Evolutionary conservation across 2,329 filamentous ascomycete genomes (phyloP).

Genomic region (Pleurostoma richardsiae): DNA sequence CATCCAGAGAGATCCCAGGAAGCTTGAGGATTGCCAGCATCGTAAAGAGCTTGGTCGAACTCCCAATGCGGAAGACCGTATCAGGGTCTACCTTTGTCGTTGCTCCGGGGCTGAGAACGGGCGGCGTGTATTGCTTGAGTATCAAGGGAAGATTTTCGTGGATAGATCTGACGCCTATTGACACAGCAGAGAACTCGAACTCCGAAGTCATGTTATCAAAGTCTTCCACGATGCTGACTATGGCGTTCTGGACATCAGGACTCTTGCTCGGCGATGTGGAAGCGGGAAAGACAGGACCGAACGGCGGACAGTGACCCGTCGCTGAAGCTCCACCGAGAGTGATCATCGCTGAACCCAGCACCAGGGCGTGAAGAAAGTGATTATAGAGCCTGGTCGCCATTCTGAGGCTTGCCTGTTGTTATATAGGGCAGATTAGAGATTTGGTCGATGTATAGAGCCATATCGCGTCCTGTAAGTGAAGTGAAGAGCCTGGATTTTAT

Average conservation of each 20-base stretch:
- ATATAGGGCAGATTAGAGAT: too few relatives aligned
- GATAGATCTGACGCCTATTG: conserved; percentile 34
- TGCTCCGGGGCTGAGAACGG: conserved; percentile 19
- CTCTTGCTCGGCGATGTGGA: conserved; percentile 26
- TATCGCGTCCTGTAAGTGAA: too few relatives aligned
- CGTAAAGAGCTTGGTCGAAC: conserved; percentile 28
- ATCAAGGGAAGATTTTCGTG: conserved; percentile 30
- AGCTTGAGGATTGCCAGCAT: conserved; percentile 23
- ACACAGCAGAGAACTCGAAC: conserved; percentile 27
- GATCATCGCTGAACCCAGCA: too few relatives aligned
- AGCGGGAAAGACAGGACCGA: conserved; percentile 33
- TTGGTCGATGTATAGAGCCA: too few relatives aligned
- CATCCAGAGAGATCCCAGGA: conserved; percentile 26
- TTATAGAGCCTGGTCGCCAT: too few relatives aligned
- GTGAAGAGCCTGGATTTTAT: too few relatives aligned
- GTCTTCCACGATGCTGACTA: conserved; percentile 12
- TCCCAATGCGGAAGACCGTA: conserved; percentile 29
- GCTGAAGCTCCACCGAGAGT: too few relatives aligned
- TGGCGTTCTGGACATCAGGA: conserved; percentile 19
- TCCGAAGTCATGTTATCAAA: conserved; percentile 19
- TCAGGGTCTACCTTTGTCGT: conserved; percentile 19
- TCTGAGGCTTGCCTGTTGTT: too few relatives aligned
- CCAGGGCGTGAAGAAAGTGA: too few relatives aligned
- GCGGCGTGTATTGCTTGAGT: conserved; percentile 34
- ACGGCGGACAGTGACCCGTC: conserved; percentile 31